A percentile compares a stretch with the other conserved stretches of the same genome.
phyloP scores from a whole-genome alignment of 495 filamentous ascomycete species.

The Podospora fimiseda region DNA sequence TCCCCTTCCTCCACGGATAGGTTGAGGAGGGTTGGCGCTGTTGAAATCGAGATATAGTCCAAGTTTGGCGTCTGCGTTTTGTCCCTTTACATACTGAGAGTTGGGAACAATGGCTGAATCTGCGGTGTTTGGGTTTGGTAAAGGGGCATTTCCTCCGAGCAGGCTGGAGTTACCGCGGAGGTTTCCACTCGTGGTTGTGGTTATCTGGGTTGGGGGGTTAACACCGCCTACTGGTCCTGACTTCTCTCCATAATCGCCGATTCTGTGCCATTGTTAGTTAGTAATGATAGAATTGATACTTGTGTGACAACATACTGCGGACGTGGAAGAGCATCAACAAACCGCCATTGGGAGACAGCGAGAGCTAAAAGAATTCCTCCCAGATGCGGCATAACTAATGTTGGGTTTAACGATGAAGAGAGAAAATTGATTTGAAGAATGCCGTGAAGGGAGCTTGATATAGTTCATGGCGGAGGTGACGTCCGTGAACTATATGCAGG shows the following conservation, averaged over 20 bases:
- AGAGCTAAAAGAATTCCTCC: background rate
- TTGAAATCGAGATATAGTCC: slow-evolving; percentile 60
- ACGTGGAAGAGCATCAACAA: background rate
- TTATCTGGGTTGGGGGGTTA: slow-evolving; percentile 28
- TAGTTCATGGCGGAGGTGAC: too few species aligned
- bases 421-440: too few species aligned
- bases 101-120: slow-evolving; percentile 31
- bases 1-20: slow-evolving; percentile 54
- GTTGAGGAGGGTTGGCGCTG: slow-evolving; percentile 57
- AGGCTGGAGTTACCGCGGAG: slow-evolving; percentile 32
- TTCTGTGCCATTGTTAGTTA: slow-evolving; percentile 3
- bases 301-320: background rate
- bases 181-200: slow-evolving; percentile 24
- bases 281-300: too few species aligned
- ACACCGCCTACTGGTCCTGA: slow-evolving; percentile 31
- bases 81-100: slow-evolving; percentile 38
- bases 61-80: slow-evolving; percentile 49
- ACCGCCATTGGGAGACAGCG: background rate
- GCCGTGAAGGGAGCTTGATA: too few species aligned
- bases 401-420: too few species aligned
- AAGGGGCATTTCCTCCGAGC: slow-evolving; percentile 31
- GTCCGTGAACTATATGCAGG: too few species aligned
- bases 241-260: slow-evolving; percentile 27
- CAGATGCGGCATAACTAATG: background rate
- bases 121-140: slow-evolving; percentile 23